phyloP scores from a whole-genome alignment of 1,284 basidiomycete species.

The Rhizopogon parksii region DNA sequence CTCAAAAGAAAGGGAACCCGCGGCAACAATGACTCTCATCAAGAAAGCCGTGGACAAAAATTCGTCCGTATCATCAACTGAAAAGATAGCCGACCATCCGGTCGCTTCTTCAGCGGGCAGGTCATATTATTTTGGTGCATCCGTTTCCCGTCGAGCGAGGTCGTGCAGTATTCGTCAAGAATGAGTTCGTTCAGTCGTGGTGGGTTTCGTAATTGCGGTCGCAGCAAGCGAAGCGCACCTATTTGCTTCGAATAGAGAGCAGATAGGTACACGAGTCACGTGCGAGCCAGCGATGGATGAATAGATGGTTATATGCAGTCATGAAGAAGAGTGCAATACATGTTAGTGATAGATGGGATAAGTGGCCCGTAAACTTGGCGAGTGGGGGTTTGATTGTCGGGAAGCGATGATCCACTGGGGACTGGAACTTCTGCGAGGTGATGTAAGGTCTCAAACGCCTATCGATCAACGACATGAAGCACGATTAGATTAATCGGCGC shows the following conservation, averaged over 20 bases:
- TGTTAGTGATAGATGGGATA: constrained; percentile 17
- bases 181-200: constrained; percentile 33
- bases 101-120: constrained; percentile 15
- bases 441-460: constrained; percentile 14
- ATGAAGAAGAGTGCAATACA: constrained; percentile 18
- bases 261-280: constrained; percentile 13
- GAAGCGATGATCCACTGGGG: constrained; percentile 10
- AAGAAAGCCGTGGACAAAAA: constrained; percentile 14
- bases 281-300: constrained; percentile 14
- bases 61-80: constrained; percentile 9
- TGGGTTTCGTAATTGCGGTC: constrained; percentile 33
- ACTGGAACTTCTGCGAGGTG: constrained; percentile 1
- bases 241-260: constrained; percentile 8
- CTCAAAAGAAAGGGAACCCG: constrained; percentile 27
- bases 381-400: constrained; percentile 22
- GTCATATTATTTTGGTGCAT: constrained; percentile 16
- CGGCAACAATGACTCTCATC: constrained; percentile 17
- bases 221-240: constrained; percentile 25
- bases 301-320: constrained; percentile 18
- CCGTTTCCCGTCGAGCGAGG: constrained; percentile 21
- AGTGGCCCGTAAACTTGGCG: constrained; percentile 14
- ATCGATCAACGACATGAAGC: constrained; percentile 37
- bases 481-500: constrained; percentile 20
- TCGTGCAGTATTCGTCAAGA: constrained; percentile 42
- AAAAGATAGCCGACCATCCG: constrained; percentile 12